Conservation (phyloP, 148 eudicot species). For the Oxyria digyna region DNA sequence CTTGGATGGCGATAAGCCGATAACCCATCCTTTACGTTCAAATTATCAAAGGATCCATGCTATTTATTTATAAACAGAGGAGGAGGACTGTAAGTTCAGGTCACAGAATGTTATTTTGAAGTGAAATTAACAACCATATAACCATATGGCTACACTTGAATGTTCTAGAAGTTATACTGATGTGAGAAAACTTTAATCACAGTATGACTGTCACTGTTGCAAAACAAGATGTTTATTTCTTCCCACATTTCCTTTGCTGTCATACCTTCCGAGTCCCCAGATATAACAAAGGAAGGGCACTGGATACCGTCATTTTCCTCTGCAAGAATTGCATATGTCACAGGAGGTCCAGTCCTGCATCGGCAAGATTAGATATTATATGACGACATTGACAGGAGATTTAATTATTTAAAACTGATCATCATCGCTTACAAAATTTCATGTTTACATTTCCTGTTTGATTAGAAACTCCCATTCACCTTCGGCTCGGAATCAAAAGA, state of each 20-base stretch:
- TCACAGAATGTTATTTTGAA: too few species aligned
- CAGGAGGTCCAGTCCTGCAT: constrained; percentile 64
- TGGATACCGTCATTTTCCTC: constrained; percentile 55
- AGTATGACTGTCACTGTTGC: neutral
- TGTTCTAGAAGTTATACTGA: neutral
- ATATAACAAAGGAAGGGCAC: constrained; percentile 82
- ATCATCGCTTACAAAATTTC: neutral
- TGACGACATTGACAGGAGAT: neutral
- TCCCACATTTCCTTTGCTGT: constrained; percentile 90
- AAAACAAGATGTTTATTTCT: constrained; percentile 36
- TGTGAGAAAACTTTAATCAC: neutral
- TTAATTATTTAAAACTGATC: neutral
- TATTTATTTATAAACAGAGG: too few species aligned
- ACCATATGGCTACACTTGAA: neutral
- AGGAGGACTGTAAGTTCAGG: too few species aligned
- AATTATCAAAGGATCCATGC: constrained; percentile 72
- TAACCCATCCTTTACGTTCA: constrained; percentile 38
- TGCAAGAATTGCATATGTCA: constrained; percentile 80
- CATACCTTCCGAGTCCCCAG: constrained; percentile 70
- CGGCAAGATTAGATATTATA: constrained; percentile 6
- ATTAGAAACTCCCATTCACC: neutral
- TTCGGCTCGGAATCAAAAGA: neutral
- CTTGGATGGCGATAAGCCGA: constrained; percentile 56
- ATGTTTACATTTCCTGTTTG: neutral
- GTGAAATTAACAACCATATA: too few species aligned